Percentiles rank a stretch among this genome's conserved stretches.
Conservation (phyloP, 2,329 filamentous ascomycete genomes). For the Hypoxylon sp. region DNA sequence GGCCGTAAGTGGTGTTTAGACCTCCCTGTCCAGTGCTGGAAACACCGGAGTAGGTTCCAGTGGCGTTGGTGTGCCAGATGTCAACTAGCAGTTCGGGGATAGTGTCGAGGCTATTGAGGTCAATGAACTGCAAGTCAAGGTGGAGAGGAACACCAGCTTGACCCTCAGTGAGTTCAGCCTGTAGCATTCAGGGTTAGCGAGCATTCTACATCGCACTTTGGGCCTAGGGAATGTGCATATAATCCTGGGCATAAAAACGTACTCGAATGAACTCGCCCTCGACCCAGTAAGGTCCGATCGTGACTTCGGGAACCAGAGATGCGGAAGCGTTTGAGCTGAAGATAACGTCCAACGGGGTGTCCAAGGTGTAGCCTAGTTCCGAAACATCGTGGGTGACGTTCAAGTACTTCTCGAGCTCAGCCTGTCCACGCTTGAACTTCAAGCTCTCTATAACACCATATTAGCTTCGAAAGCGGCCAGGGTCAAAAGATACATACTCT, state of each 20-base stretch:
- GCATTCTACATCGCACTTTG: background rate
- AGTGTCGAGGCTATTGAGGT: conserved; percentile 48
- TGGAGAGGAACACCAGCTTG: conserved; percentile 50
- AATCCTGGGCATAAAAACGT: background rate
- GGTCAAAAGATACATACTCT: conserved; percentile 32
- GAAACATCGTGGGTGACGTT: conserved; percentile 39
- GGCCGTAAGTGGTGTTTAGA: conserved; percentile 46
- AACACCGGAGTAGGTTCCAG: conserved; percentile 51
- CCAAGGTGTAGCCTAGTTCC: conserved; percentile 47
- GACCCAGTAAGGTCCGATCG: conserved; percentile 47
- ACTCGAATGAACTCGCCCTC: conserved; percentile 48
- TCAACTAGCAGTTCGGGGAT: conserved; percentile 49
- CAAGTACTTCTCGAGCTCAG: conserved; percentile 41
- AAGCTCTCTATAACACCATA: conserved; percentile 32
- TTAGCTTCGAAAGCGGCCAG: background rate
- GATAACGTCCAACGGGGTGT: conserved; percentile 48
- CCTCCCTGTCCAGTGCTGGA: conserved; percentile 40
- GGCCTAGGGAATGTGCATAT: background rate
- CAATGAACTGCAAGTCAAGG: conserved; percentile 52
- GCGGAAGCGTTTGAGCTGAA: conserved; percentile 44
- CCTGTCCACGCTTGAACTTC: conserved; percentile 42
- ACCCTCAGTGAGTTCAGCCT: conserved; percentile 50
- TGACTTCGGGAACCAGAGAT: conserved; percentile 43
- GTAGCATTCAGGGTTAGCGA: conserved; percentile 13
- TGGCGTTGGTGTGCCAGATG: conserved; percentile 52